phyloP scores from a whole-genome alignment of 352 stramenopile genomes.

The Phytophthora cajani region DNA sequence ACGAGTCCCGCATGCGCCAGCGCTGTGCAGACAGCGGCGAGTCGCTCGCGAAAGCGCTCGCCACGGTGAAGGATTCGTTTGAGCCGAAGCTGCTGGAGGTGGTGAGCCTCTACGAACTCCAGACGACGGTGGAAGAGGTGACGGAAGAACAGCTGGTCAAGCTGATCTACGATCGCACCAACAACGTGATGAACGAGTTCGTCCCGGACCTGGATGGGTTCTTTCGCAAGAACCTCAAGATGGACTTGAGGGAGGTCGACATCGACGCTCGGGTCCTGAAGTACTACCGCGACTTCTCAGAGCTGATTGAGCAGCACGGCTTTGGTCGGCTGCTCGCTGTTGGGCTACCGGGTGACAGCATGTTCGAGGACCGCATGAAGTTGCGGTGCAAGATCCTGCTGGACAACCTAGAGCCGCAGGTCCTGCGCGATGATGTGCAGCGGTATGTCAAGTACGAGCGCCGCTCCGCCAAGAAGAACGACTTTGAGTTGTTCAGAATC shows the following conservation, averaged over 20 bases:
- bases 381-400: constrained; percentile 9
- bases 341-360: background rate
- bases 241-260: constrained; percentile 12
- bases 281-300: constrained; percentile 10
- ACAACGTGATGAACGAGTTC: constrained; percentile 14
- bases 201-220: constrained; percentile 14
- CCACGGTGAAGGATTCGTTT: constrained; percentile 19
- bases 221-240: constrained; percentile 17
- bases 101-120: constrained; percentile 16
- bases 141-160: constrained; percentile 9
- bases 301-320: constrained; percentile 6
- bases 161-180: constrained; percentile 4
- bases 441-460: constrained; percentile 1
- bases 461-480: background rate
- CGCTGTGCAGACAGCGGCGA: constrained; percentile 22
- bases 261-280: constrained; percentile 13
- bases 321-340: constrained; percentile 1
- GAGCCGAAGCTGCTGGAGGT: constrained; percentile 16
- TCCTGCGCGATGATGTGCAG: constrained; percentile 9
- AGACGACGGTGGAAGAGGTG: constrained; percentile 7
- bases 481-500: constrained; percentile 9
- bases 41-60: constrained; percentile 11
- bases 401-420: background rate
- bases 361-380: constrained; percentile 5
- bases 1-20: constrained; percentile 17